Percentiles rank a stretch among this genome's conserved stretches.
Evolutionary conservation across 805 yeast genomes (phyloP).

Genomic region (Naumovozyma baii): DNA sequence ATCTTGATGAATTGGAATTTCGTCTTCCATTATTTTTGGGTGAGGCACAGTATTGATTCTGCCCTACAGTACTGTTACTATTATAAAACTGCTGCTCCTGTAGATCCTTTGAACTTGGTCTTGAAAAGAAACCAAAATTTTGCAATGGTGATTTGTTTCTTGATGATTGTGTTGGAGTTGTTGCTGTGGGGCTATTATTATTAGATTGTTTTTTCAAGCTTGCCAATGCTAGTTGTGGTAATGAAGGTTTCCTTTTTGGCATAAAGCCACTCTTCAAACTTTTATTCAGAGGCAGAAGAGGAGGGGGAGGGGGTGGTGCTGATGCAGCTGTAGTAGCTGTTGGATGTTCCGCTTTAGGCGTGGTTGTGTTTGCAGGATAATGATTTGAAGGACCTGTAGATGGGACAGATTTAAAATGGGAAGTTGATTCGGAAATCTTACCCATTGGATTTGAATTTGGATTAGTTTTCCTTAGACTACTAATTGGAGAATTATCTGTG

Average conservation of each 20-base stretch:
- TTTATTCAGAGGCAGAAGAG: conserved; percentile 1
- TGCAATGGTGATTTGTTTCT: conserved; percentile 27
- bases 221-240: conserved; percentile 25
- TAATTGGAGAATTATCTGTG: conserved; percentile 18
- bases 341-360: background rate
- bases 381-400: too few relatives aligned
- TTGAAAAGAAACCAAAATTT: conserved; percentile 25
- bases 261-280: conserved; percentile 12
- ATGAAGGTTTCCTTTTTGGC: conserved; percentile 22
- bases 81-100: conserved; percentile 5
- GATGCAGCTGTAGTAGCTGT: background rate
- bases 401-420: background rate
- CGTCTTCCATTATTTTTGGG: background rate
- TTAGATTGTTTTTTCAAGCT: conserved; percentile 21
- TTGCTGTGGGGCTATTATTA: conserved; percentile 9
- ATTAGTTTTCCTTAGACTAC: conserved; percentile 14
- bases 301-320: conserved; percentile 5
- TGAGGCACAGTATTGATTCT: too few relatives aligned
- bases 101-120: conserved; percentile 22
- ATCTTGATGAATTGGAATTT: conserved; percentile 15
- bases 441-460: background rate
- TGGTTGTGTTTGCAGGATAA: background rate
- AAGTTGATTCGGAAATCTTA: background rate
- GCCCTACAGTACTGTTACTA: background rate
- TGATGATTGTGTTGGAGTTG: conserved; percentile 14